phyloP scores from a whole-genome alignment of 2,329 filamentous ascomycete genomes.

The Ceratocystis harringtonii region DNA sequence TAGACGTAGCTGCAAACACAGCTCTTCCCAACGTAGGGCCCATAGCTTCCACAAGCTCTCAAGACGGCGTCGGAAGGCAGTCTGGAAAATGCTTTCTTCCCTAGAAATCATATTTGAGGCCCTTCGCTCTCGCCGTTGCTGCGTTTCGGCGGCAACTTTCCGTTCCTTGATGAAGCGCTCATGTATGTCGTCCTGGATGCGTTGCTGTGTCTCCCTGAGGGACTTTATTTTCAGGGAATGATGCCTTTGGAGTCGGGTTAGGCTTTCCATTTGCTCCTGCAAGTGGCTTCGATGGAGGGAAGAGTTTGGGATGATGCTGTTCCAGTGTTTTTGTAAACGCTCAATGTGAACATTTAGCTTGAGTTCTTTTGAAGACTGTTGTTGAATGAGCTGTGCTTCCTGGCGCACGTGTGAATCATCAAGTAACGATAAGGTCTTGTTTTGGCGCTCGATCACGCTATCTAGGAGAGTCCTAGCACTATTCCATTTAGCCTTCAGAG shows the following conservation, averaged over 20 bases:
- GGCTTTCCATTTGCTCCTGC: slow-evolving; percentile 7
- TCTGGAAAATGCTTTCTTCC: slow-evolving; percentile 14
- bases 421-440: slow-evolving; percentile 9
- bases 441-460: slow-evolving; percentile 12
- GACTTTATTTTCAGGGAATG: slow-evolving; percentile 14
- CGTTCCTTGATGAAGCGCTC: slow-evolving; percentile 13
- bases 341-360: slow-evolving; percentile 13
- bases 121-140: slow-evolving; percentile 12
- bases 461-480: slow-evolving; percentile 12
- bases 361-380: slow-evolving; percentile 13
- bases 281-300: slow-evolving; percentile 9
- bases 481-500: slow-evolving; percentile 5
- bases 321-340: slow-evolving; percentile 15
- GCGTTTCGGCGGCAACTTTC: slow-evolving; percentile 6
- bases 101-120: slow-evolving; percentile 11
- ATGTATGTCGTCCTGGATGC: slow-evolving; percentile 13
- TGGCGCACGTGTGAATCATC: slow-evolving; percentile 15
- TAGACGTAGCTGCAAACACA: slow-evolving; percentile 2
- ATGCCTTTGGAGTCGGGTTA: slow-evolving; percentile 6
- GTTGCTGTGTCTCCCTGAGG: slow-evolving; percentile 15
- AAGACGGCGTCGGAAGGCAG: slow-evolving; percentile 8
- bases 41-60: slow-evolving; percentile 15
- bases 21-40: slow-evolving; percentile 15
- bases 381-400: slow-evolving; percentile 13
- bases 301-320: slow-evolving; percentile 7